These are phyloP conservation scores for Penicillium sp. DNA, from an alignment of 2,329 filamentous ascomycete species.

Conservation along the genomic window DNA sequence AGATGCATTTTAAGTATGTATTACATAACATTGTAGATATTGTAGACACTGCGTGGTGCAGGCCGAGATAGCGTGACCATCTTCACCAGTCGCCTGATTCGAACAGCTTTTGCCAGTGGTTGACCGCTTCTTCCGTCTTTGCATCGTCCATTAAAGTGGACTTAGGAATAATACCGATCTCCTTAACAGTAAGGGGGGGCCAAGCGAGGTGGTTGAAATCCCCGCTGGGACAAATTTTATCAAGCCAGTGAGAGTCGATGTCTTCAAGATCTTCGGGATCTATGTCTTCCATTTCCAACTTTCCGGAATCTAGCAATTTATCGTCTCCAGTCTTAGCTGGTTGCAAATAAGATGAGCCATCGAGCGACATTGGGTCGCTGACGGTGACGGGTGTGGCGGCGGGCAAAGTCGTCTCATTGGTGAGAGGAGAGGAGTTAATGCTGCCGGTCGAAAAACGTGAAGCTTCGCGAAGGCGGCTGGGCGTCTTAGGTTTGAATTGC, in stretches of 20 bases:
- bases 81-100: not conserved
- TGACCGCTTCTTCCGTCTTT: not conserved
- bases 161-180: not conserved
- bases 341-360: not conserved
- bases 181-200: not conserved
- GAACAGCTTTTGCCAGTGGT: not conserved
- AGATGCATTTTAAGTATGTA: no score
- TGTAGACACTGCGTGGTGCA: no score
- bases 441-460: slow-evolving; percentile 18
- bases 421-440: not conserved
- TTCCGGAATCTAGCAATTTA: not conserved
- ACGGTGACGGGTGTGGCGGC: no score
- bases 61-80: not conserved
- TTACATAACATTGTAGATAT: no score
- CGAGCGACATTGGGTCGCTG: not conserved
- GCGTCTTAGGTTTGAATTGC: slow-evolving; percentile 46
- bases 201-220: not conserved
- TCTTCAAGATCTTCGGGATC: not conserved
- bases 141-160: not conserved
- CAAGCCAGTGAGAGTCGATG: not conserved
- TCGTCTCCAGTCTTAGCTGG: no score
- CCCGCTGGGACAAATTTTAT: not conserved
- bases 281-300: no score
- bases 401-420: no score
- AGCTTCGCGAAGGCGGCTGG: slow-evolving; percentile 43